Conservation (phyloP, 768 basidiomycete genomes). For the Mycena albidolilacea region DNA sequence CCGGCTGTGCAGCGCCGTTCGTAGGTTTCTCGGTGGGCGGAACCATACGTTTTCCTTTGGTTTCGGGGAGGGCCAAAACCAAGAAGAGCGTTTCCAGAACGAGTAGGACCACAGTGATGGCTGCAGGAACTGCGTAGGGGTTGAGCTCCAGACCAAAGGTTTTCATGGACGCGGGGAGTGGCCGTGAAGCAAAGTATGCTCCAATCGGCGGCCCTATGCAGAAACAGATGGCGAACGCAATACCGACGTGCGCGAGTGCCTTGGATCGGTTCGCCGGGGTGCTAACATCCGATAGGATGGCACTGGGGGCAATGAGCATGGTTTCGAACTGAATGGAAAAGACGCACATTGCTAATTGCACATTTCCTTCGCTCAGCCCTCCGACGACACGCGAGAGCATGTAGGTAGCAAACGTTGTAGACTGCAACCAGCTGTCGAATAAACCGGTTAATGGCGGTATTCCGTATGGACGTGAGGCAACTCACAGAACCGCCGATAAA, state of each 20-base stretch:
- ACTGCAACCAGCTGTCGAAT: conserved; percentile 83
- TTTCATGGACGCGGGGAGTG: conserved; percentile 72
- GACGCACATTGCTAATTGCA: conserved; percentile 93
- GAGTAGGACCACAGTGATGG: conserved; percentile 85
- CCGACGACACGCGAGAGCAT: conserved; percentile 92
- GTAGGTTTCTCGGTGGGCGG: conserved; percentile 41
- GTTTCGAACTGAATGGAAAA: background rate
- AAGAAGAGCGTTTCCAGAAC: conserved; percentile 87
- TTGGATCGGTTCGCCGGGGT: conserved; percentile 84
- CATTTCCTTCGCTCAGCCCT: conserved; percentile 96
- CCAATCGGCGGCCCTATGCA: conserved; percentile 94
- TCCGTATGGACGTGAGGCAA: conserved; percentile 33
- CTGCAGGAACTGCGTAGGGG: conserved; percentile 92
- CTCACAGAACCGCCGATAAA: conserved; percentile 87
- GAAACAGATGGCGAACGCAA: conserved; percentile 97
- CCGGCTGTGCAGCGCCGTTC: conserved; percentile 46
- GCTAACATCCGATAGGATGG: conserved; percentile 94
- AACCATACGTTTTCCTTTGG: conserved; percentile 65
- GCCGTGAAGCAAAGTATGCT: conserved; percentile 94
- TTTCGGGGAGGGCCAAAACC: conserved; percentile 85
- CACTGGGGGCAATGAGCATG: conserved; percentile 62
- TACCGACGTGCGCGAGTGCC: conserved; percentile 92
- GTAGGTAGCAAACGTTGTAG: conserved; percentile 92
- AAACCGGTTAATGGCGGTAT: conserved; percentile 18
- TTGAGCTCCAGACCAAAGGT: conserved; percentile 80